Conservation (phyloP, 768 basidiomycete species). For the Suillus americanus region DNA sequence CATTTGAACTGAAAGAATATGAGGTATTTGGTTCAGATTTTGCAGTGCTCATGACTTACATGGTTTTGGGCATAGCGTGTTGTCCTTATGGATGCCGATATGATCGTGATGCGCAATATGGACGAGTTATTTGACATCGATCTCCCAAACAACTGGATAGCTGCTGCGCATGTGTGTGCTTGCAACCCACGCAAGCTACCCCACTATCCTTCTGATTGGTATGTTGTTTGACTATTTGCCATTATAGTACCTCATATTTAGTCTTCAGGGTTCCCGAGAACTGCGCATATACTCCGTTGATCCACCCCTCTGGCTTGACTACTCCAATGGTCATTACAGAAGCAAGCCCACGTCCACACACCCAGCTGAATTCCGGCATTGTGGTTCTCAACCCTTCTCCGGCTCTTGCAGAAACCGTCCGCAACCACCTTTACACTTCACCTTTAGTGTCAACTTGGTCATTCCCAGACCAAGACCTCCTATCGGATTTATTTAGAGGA, state of each 20-base stretch:
- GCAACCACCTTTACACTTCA: constrained; percentile 42
- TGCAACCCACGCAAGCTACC: constrained; percentile 86
- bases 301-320: constrained; percentile 44
- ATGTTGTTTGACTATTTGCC: neutral
- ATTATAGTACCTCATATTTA: neutral
- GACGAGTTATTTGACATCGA: constrained; percentile 63
- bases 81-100: constrained; percentile 85
- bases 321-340: constrained; percentile 42
- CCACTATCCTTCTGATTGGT: constrained; percentile 93
- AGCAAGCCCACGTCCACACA: constrained; percentile 67
- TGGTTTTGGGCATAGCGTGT: constrained; percentile 49
- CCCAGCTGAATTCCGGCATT: constrained; percentile 87
- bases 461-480: constrained; percentile 95
- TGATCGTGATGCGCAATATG: constrained; percentile 83
- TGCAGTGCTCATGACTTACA: neutral
- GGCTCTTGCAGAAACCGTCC: constrained; percentile 51
- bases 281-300: constrained; percentile 71
- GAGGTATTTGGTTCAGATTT: constrained; percentile 45
- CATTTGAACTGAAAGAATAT: constrained; percentile 67
- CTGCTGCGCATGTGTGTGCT: constrained; percentile 86
- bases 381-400: constrained; percentile 81
- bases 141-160: constrained; percentile 71
- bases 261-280: constrained; percentile 81
- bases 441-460: constrained; percentile 52
- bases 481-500: constrained; percentile 76